phyloP scores from a whole-genome alignment of 257 asterid species.

The Haberlea rhodopensis region DNA sequence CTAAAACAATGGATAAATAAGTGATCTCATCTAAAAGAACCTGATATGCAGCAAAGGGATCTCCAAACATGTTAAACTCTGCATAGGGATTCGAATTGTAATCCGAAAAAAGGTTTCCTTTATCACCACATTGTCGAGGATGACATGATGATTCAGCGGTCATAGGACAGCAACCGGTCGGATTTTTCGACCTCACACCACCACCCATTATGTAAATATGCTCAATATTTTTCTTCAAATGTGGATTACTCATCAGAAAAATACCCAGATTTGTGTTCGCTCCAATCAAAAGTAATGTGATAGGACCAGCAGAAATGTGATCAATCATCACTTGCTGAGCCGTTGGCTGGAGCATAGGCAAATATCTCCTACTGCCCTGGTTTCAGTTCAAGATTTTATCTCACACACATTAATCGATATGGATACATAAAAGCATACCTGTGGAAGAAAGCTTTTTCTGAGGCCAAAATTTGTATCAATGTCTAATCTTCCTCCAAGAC shows the following conservation, averaged over 20 bases:
- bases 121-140: slow-evolving; percentile 64
- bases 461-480: slow-evolving; percentile 69
- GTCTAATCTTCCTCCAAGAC: slow-evolving; percentile 66
- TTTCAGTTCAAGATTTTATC: slow-evolving; percentile 1
- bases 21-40: slow-evolving; percentile 29
- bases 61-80: slow-evolving; percentile 78
- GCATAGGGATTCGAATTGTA: slow-evolving; percentile 74
- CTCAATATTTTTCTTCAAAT: slow-evolving; percentile 60
- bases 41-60: slow-evolving; percentile 95
- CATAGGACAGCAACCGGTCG: slow-evolving; percentile 70
- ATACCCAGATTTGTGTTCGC: slow-evolving; percentile 60
- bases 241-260: slow-evolving; percentile 70
- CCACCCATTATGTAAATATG: slow-evolving; percentile 91
- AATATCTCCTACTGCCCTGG: slow-evolving; percentile 68
- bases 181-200: slow-evolving; percentile 62
- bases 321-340: slow-evolving; percentile 72
- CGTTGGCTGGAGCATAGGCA: slow-evolving; percentile 73
- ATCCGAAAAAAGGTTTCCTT: slow-evolving; percentile 66
- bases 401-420: not conserved
- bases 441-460: slow-evolving; percentile 77
- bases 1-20: too few relatives aligned
- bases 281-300: slow-evolving; percentile 55
- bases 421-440: slow-evolving; percentile 36
- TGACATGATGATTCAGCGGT: slow-evolving; percentile 50
- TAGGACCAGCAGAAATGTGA: slow-evolving; percentile 65